These are phyloP conservation scores for Ascoidea tarda DNA, from an alignment of 805 yeast species.

Conservation along the genomic window DNA sequence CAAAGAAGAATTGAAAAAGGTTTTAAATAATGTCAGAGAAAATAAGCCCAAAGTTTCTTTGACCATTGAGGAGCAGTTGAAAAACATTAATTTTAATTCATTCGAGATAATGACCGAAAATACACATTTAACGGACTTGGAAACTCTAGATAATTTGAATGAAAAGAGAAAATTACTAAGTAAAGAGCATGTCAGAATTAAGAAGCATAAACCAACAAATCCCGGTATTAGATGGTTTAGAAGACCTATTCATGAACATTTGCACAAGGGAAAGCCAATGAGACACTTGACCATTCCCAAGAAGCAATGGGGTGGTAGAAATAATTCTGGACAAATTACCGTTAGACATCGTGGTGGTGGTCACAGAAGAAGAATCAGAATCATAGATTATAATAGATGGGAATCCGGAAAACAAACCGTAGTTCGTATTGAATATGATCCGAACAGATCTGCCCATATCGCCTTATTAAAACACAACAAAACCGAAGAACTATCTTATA, in stretches of 20 bases:
- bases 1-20: too few species aligned
- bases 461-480: constrained; percentile 62
- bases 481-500: constrained; percentile 57
- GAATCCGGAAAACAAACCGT: constrained; percentile 66
- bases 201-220: constrained; percentile 63
- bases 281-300: constrained; percentile 54
- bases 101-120: constrained; percentile 27
- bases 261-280: constrained; percentile 77
- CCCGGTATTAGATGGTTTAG: constrained; percentile 86
- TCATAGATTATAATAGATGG: constrained; percentile 62
- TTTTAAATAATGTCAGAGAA: too few species aligned
- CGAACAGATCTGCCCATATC: constrained; percentile 85
- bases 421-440: constrained; percentile 86
- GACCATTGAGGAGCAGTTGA: too few species aligned
- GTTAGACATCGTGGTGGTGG: constrained; percentile 97
- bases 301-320: constrained; percentile 76
- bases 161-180: constrained; percentile 62
- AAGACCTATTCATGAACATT: constrained; percentile 74
- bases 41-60: too few species aligned
- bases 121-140: constrained; percentile 53
- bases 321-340: constrained; percentile 76
- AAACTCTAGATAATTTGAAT: constrained; percentile 60
- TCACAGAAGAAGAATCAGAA: constrained; percentile 73
- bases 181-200: constrained; percentile 56
- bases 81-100: constrained; percentile 2